These are phyloP conservation scores for Sugiyamaella japonica DNA, from an alignment of 1,139 yeast genomes.

Conservation along the genomic window DNA sequence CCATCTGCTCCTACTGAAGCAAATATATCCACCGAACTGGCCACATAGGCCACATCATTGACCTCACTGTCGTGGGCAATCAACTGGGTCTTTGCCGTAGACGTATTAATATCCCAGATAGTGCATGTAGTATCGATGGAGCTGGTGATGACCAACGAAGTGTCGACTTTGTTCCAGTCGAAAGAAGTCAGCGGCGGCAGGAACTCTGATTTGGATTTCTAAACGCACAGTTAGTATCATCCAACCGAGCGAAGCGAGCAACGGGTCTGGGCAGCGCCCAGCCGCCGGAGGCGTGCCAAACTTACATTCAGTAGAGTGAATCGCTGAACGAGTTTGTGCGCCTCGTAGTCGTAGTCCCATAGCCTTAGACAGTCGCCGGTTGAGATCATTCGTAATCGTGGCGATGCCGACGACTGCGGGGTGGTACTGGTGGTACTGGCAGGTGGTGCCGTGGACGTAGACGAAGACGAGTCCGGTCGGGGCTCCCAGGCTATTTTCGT, in stretches of 20 bases:
- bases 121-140: constrained; percentile 97
- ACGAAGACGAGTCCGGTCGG: constrained; percentile 20
- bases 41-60: constrained; percentile 82
- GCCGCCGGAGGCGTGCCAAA: no score
- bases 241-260: no score
- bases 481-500: constrained; percentile 80
- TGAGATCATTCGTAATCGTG: constrained; percentile 53
- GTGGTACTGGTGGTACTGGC: neutral
- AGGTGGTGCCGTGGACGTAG: neutral
- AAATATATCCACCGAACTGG: constrained; percentile 74
- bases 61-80: constrained; percentile 97
- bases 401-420: constrained; percentile 13
- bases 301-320: constrained; percentile 43
- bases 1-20: constrained; percentile 97
- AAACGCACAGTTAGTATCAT: no score
- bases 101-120: constrained; percentile 81
- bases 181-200: constrained; percentile 75
- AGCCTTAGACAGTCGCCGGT: constrained; percentile 70
- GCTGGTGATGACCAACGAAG: constrained; percentile 73
- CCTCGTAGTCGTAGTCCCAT: constrained; percentile 52
- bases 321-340: constrained; percentile 44
- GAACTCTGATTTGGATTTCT: constrained; percentile 41
- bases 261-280: no score
- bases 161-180: constrained; percentile 83
- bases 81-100: constrained; percentile 85